A percentile compares a stretch with the other conserved stretches of the same genome.
Conservation (phyloP, 2,329 filamentous ascomycete genomes). For the Colletotrichum sp. region DNA sequence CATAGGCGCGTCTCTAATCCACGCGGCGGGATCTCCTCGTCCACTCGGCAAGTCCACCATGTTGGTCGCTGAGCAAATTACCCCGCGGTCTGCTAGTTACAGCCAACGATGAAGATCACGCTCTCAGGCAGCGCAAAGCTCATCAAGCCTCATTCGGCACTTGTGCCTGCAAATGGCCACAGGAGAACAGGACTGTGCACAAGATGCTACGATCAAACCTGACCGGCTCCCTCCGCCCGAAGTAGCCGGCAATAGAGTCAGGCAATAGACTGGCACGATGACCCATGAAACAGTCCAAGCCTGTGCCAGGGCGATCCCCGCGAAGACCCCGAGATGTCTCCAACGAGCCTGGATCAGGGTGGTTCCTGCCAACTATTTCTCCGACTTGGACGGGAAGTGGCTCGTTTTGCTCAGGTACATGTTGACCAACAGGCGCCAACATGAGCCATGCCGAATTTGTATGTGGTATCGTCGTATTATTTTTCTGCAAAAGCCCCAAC, state of each 20-base stretch:
- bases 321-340: neutral
- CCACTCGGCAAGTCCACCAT: neutral
- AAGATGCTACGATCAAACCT: neutral
- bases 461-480: neutral
- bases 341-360: neutral
- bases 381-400: neutral
- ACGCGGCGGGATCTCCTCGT: neutral
- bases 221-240: slow-evolving; percentile 1
- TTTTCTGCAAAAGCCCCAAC: neutral
- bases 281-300: neutral
- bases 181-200: neutral
- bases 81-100: neutral
- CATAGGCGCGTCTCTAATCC: neutral
- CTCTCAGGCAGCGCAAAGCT: neutral
- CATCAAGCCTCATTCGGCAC: neutral
- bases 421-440: neutral
- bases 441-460: neutral
- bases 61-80: neutral
- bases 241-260: neutral
- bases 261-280: neutral
- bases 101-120: neutral
- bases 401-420: neutral
- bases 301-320: neutral
- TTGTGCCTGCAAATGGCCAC: neutral
- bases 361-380: neutral